Percentiles rank a stretch among this genome's conserved stretches.
phyloP scores from a whole-genome alignment of 1,284 basidiomycete species.

The Ganoderma sp. region DNA sequence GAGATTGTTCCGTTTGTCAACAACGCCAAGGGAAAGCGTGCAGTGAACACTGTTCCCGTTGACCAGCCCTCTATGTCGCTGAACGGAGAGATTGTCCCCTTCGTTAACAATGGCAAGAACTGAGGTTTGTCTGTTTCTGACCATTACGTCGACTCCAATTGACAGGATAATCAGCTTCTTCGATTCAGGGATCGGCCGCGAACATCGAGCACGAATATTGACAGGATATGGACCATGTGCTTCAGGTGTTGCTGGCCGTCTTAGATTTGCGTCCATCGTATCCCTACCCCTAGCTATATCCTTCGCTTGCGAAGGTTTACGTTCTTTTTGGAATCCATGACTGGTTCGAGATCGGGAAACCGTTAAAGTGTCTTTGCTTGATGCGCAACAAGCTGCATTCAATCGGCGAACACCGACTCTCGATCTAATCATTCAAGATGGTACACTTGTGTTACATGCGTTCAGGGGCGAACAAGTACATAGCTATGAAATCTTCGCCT shows the following conservation, averaged over 20 bases:
- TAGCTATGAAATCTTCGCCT: conserved; percentile 80
- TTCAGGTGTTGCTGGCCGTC: conserved; percentile 25
- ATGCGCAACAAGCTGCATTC: conserved; percentile 6
- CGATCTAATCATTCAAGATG: background rate
- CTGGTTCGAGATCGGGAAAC: conserved; percentile 33
- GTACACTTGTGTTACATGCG: background rate
- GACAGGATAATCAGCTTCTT: background rate
- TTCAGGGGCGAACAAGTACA: background rate
- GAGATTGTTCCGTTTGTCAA: conserved; percentile 33
- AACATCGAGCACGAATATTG: conserved; percentile 12
- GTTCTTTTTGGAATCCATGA: conserved; percentile 34
- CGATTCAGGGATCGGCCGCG: background rate
- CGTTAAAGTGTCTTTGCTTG: background rate
- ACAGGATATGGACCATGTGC: conserved; percentile 22
- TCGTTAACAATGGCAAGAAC: conserved; percentile 34
- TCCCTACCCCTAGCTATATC: conserved; percentile 23
- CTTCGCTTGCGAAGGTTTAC: conserved; percentile 32
- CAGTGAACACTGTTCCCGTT: conserved; percentile 44
- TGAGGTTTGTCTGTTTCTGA: conserved; percentile 9
- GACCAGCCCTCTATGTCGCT: conserved; percentile 36
- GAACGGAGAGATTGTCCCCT: conserved; percentile 30
- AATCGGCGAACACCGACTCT: background rate
- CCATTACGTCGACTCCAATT: background rate
- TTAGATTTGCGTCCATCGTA: conserved; percentile 29
- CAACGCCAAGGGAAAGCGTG: conserved; percentile 36